Conservation (phyloP, 1,284 basidiomycete species). For the Trametes versicolor region DNA sequence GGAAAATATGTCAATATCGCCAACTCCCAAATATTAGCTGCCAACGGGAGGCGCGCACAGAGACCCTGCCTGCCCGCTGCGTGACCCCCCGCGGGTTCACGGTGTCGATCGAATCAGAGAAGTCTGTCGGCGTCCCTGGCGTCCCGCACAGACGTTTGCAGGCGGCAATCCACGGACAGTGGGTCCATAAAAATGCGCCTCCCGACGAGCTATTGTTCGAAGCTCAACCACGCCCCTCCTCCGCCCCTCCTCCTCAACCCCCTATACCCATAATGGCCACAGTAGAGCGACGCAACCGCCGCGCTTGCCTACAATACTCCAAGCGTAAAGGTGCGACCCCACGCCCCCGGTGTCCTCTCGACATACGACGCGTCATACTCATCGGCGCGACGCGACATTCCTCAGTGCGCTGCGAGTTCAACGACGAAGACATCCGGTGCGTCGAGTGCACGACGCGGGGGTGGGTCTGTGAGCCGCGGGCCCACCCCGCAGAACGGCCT, state of each 20-base stretch:
- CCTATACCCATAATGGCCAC: not conserved
- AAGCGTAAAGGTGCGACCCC: slow-evolving; percentile 23
- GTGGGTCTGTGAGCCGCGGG: slow-evolving; percentile 10
- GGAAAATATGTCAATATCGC: not conserved
- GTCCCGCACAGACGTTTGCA: not conserved
- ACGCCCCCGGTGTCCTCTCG: not conserved
- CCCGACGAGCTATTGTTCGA: not conserved
- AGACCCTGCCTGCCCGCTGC: not conserved
- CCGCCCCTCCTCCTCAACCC: not conserved
- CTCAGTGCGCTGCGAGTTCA: slow-evolving; percentile 26
- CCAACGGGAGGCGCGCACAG: not conserved
- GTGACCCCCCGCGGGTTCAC: not conserved
- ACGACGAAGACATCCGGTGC: slow-evolving; percentile 15
- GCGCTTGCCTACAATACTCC: slow-evolving; percentile 17
- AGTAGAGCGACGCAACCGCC: not conserved
- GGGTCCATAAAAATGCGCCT: not conserved
- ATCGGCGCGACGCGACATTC: not conserved
- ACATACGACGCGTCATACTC: not conserved
- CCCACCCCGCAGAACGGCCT: slow-evolving; percentile 5
- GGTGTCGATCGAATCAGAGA: slow-evolving; percentile 25
- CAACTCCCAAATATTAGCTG: not conserved
- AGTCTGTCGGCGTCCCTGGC: slow-evolving; percentile 9
- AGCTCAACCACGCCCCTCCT: not conserved
- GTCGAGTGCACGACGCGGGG: slow-evolving; percentile 16
- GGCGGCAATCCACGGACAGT: slow-evolving; percentile 10